Conservation (phyloP, 306 rosid species). For the Mucuna pruriens region DNA sequence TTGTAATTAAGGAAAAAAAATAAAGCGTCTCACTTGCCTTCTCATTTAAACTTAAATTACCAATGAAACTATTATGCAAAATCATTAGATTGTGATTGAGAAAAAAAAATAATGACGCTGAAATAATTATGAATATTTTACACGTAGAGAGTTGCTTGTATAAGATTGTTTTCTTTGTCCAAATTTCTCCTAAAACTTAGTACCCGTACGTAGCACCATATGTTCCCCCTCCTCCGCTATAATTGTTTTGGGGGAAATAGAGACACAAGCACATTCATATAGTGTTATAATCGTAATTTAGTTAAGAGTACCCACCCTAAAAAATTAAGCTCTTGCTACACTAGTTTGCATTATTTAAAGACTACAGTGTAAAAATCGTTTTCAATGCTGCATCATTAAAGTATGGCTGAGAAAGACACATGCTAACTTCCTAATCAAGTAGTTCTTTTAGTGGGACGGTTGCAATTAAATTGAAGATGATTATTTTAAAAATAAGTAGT, state of each 20-base stretch:
- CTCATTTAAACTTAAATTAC: not conserved
- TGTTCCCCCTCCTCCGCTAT: not conserved
- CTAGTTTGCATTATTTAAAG: not conserved
- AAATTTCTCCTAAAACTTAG: no score
- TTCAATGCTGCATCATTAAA: slow-evolving; percentile 14
- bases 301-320: not conserved
- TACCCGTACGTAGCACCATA: no score
- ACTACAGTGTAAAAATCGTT: not conserved
- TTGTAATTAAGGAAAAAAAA: not conserved
- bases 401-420: slow-evolving; percentile 26
- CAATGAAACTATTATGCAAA: not conserved
- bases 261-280: not conserved
- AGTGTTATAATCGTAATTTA: not conserved
- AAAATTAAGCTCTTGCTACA: not conserved
- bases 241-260: not conserved
- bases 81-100: not conserved
- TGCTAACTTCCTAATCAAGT: slow-evolving; percentile 5
- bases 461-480: not conserved
- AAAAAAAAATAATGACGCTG: not conserved
- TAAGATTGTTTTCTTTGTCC: not conserved
- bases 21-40: not conserved
- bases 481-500: no score
- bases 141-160: not conserved
- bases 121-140: not conserved
- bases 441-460: not conserved